Percentiles rank a stretch among this genome's conserved stretches.
Conservation (phyloP, 2,329 filamentous ascomycete species). For the Verticillium longisporum region DNA sequence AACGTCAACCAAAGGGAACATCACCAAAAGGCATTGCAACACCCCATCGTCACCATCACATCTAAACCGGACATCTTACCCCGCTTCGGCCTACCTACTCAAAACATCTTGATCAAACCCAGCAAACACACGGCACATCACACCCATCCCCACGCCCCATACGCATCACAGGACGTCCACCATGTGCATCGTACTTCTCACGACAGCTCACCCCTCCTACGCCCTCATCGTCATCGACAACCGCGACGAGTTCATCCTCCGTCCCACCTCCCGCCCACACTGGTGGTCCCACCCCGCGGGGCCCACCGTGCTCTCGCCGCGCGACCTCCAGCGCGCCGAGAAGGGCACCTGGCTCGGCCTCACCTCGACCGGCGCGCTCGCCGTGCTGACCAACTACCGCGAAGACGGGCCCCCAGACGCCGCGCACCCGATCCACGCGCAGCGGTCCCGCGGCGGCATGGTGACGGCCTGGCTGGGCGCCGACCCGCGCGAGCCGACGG, state of each 20-base stretch:
- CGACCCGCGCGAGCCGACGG: conserved; percentile 37
- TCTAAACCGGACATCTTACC: not conserved
- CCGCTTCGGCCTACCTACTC: not conserved
- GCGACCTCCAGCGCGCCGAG: conserved; percentile 55
- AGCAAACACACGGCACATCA: not conserved
- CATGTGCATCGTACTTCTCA: conserved; percentile 75
- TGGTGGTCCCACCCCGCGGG: conserved; percentile 51
- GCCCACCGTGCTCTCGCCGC: conserved; percentile 46
- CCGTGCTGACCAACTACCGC: conserved; percentile 61
- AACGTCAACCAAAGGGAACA: not conserved
- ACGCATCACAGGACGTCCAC: conserved; percentile 4
- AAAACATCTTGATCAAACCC: not conserved
- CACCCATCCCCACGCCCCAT: too few relatives aligned
- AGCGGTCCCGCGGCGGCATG: conserved; percentile 55
- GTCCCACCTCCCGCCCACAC: conserved; percentile 56
- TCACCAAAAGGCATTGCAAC: not conserved
- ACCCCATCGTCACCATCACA: not conserved
- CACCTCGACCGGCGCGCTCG: conserved; percentile 51
- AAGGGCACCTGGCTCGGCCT: conserved; percentile 62
- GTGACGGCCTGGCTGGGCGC: conserved; percentile 56
- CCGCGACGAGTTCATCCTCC: conserved; percentile 65
- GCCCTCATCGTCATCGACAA: conserved; percentile 71
- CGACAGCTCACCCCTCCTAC: conserved; percentile 69
- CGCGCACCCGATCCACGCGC: conserved; percentile 44
- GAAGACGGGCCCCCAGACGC: conserved; percentile 44